Conservation (phyloP, 768 basidiomycete genomes). For the Boletus bicolor region DNA sequence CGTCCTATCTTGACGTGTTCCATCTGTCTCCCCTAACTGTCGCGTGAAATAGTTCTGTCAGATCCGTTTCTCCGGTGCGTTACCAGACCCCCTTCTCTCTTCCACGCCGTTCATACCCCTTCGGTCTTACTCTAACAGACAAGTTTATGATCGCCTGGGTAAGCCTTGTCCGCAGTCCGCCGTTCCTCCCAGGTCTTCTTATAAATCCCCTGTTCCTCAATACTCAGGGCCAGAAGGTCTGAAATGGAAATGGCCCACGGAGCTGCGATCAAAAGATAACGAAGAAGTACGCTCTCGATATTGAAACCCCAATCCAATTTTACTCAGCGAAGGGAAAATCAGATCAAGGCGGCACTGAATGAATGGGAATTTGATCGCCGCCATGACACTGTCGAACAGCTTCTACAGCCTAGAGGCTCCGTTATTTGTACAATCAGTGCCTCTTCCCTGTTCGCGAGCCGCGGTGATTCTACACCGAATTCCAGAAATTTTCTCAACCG, state of each 20-base stretch:
- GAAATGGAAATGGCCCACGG: constrained; percentile 42
- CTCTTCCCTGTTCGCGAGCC: constrained; percentile 42
- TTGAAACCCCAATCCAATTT: constrained; percentile 13
- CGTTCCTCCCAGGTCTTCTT: constrained; percentile 5
- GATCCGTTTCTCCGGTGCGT: constrained; percentile 67
- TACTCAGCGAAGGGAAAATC: constrained; percentile 28
- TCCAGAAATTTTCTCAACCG: constrained; percentile 31
- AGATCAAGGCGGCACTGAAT: constrained; percentile 48
- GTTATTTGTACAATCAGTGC: constrained; percentile 48
- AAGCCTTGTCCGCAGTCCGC: constrained; percentile 17
- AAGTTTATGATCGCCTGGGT: constrained; percentile 76
- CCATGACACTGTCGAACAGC: constrained; percentile 35
- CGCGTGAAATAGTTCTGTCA: constrained; percentile 51
- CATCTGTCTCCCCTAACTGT: constrained; percentile 12
- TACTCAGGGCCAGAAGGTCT: constrained; percentile 38
- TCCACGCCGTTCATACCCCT: constrained; percentile 4
- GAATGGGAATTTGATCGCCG: constrained; percentile 39
- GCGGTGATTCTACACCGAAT: constrained; percentile 28
- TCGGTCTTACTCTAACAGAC: constrained; percentile 37
- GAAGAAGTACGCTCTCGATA: constrained; percentile 43
- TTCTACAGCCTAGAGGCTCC: constrained; percentile 45
- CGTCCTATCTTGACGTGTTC: neutral
- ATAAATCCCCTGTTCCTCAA: constrained; percentile 8
- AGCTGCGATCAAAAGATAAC: constrained; percentile 41
- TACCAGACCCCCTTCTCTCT: constrained; percentile 1